Percentiles rank a stretch among this genome's conserved stretches.
Conservation (phyloP, 2,329 filamentous ascomycete species). For the Coniochaeta ligniaria region DNA sequence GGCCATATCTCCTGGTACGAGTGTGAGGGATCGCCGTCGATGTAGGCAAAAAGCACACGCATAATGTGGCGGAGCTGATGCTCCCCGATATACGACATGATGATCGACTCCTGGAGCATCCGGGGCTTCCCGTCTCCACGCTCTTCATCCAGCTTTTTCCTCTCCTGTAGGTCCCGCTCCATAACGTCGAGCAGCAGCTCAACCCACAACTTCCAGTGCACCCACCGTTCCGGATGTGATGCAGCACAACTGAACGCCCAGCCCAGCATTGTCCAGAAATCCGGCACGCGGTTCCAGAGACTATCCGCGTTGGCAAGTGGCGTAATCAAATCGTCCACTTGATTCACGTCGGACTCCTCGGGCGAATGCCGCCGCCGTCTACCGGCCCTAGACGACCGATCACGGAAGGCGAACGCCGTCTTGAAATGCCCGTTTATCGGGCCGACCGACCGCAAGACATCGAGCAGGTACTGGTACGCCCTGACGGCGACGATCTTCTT, state of each 20-base stretch:
- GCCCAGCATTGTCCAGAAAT: constrained; percentile 84
- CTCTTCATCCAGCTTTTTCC: constrained; percentile 40
- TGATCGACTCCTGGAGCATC: constrained; percentile 45
- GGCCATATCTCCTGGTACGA: constrained; percentile 62
- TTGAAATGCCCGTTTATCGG: constrained; percentile 62
- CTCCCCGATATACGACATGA: constrained; percentile 52
- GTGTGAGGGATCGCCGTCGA: constrained; percentile 47
- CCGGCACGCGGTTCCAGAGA: constrained; percentile 68
- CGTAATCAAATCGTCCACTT: constrained; percentile 47
- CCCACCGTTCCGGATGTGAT: constrained; percentile 66
- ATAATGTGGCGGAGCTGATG: constrained; percentile 48
- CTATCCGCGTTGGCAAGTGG: constrained; percentile 57
- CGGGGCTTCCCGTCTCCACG: constrained; percentile 14
- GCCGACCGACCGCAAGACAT: constrained; percentile 57
- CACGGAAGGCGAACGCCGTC: constrained; percentile 64
- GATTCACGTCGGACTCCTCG: constrained; percentile 28
- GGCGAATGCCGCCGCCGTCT: constrained; percentile 30
- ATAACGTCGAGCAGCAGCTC: constrained; percentile 72
- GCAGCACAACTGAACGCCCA: constrained; percentile 93
- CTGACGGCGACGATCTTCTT: constrained; percentile 56
- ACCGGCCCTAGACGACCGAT: constrained; percentile 25
- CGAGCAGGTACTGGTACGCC: constrained; percentile 64
- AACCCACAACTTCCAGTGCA: constrained; percentile 74
- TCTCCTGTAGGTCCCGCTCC: constrained; percentile 60
- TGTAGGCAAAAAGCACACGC: constrained; percentile 52